Percentiles rank a stretch among this genome's conserved stretches.
Evolutionary conservation across 495 filamentous ascomycete species (phyloP).

Genomic region (Podospora australis): DNA sequence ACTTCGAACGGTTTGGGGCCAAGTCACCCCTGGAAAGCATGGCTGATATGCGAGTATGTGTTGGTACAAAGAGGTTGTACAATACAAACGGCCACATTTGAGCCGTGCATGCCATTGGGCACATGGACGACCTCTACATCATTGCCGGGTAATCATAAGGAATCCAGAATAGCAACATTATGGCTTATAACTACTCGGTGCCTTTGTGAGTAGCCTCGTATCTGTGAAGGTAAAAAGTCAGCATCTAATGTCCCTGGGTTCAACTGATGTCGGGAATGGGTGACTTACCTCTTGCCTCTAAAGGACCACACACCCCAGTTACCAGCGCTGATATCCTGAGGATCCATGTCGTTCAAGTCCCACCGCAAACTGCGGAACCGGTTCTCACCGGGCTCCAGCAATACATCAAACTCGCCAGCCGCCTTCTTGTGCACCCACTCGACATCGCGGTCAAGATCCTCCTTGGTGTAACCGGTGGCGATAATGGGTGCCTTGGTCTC

Average conservation of each 20-base stretch:
- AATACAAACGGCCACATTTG: too few relatives aligned
- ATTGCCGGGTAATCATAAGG: too few relatives aligned
- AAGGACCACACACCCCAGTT: conserved; percentile 98
- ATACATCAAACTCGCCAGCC: conserved; percentile 80
- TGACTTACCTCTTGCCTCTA: conserved; percentile 84
- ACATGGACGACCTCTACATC: too few relatives aligned
- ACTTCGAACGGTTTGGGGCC: too few relatives aligned
- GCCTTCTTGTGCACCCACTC: conserved; percentile 80
- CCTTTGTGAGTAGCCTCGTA: conserved; percentile 58
- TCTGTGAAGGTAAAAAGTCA: conserved; percentile 27
- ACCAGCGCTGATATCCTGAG: conserved; percentile 86
- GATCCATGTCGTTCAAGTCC: conserved; percentile 95
- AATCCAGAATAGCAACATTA: too few relatives aligned
- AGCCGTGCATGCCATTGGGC: too few relatives aligned
- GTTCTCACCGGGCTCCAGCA: conserved; percentile 91
- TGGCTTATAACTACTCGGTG: conserved; percentile 19
- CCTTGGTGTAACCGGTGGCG: conserved; percentile 90
- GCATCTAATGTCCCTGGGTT: too few relatives aligned
- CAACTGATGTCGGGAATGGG: conserved; percentile 8
- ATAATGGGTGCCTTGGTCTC: conserved; percentile 94
- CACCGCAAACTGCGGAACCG: conserved; percentile 88
- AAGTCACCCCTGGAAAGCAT: too few relatives aligned
- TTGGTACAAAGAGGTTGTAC: too few relatives aligned
- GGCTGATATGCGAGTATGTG: too few relatives aligned
- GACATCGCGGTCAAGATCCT: conserved; percentile 86